A percentile compares a stretch with the other conserved stretches of the same genome.
Evolutionary conservation across 352 stramenopile species (phyloP).

Genomic region (Globisporangium paroecandrum): DNA sequence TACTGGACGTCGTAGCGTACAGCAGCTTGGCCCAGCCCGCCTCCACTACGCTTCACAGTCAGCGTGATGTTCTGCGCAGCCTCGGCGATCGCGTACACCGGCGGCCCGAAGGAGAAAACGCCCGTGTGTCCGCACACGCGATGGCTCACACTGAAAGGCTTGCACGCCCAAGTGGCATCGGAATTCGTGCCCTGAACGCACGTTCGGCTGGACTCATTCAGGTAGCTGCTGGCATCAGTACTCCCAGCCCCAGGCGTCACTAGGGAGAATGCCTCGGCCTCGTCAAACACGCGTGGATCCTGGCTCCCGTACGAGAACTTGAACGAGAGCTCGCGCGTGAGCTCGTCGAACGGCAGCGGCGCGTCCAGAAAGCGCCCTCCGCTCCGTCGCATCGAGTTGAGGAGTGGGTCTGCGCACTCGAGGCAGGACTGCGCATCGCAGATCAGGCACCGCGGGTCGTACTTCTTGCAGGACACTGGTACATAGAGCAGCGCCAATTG

Average conservation of each 20-base stretch:
- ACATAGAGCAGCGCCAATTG: background rate
- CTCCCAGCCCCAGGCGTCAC: background rate
- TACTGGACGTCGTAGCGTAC: slow-evolving; percentile 87
- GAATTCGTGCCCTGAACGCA: slow-evolving; percentile 54
- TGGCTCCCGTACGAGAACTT: slow-evolving; percentile 90
- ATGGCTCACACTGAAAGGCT: slow-evolving; percentile 49
- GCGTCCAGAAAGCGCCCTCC: slow-evolving; percentile 66
- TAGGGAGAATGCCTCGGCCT: slow-evolving; percentile 85
- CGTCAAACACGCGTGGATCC: slow-evolving; percentile 88
- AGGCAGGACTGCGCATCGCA: slow-evolving; percentile 81
- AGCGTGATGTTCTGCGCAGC: slow-evolving; percentile 67
- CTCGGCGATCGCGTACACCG: slow-evolving; percentile 83
- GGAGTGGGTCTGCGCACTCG: slow-evolving; percentile 85
- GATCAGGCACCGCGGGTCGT: slow-evolving; percentile 89
- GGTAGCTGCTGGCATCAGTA: slow-evolving; percentile 11
- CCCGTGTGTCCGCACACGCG: slow-evolving; percentile 89
- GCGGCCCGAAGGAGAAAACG: slow-evolving; percentile 85
- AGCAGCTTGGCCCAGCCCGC: slow-evolving; percentile 68
- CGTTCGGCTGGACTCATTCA: slow-evolving; percentile 58
- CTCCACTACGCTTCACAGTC: slow-evolving; percentile 82
- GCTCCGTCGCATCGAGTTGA: slow-evolving; percentile 90
- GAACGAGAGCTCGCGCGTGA: slow-evolving; percentile 86
- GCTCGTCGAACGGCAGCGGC: slow-evolving; percentile 86
- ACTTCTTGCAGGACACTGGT: slow-evolving; percentile 72
- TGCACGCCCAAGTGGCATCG: slow-evolving; percentile 73